Percentiles rank a stretch among this genome's conserved stretches.
Conservation (phyloP, 1,139 yeast genomes). For the Starmera stellimalicola region DNA sequence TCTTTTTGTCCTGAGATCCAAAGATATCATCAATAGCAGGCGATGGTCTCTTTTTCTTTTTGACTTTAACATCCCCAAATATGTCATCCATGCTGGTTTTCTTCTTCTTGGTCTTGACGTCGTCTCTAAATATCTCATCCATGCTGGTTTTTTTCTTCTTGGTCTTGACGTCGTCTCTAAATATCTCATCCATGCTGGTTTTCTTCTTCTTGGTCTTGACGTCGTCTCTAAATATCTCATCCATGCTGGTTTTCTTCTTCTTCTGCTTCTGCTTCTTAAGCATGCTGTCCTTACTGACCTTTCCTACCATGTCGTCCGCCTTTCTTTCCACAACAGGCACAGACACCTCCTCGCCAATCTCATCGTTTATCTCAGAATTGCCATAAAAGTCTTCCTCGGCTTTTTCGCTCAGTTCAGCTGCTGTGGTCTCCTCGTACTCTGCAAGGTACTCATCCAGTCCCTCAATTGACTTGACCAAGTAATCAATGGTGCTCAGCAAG, state of each 20-base stretch:
- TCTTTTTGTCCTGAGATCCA: slow-evolving; percentile 21
- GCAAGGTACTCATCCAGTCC: slow-evolving; percentile 9
- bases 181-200: not conserved
- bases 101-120: slow-evolving; percentile 4
- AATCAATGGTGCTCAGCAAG: slow-evolving; percentile 37
- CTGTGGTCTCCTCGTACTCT: slow-evolving; percentile 8
- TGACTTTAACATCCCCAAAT: slow-evolving; percentile 4
- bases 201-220: not conserved
- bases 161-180: not conserved
- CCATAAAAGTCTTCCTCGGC: too few relatives aligned
- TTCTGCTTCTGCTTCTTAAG: too few relatives aligned
- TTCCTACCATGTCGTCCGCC: too few relatives aligned
- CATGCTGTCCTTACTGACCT: too few relatives aligned
- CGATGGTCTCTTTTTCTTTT: slow-evolving; percentile 7
- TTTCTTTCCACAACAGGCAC: too few relatives aligned
- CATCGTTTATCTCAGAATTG: too few relatives aligned
- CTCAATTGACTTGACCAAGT: slow-evolving; percentile 7
- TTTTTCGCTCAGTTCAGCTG: too few relatives aligned
- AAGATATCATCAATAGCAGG: slow-evolving; percentile 23
- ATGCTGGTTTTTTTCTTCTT: not conserved
- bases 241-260: not conserved
- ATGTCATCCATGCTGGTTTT: slow-evolving; percentile 3
- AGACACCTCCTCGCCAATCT: too few relatives aligned
- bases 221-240: not conserved
- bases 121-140: not conserved